Evolutionary conservation across 2,329 filamentous ascomycete species (phyloP).

Genomic region (Aquanectria penicillioides): DNA sequence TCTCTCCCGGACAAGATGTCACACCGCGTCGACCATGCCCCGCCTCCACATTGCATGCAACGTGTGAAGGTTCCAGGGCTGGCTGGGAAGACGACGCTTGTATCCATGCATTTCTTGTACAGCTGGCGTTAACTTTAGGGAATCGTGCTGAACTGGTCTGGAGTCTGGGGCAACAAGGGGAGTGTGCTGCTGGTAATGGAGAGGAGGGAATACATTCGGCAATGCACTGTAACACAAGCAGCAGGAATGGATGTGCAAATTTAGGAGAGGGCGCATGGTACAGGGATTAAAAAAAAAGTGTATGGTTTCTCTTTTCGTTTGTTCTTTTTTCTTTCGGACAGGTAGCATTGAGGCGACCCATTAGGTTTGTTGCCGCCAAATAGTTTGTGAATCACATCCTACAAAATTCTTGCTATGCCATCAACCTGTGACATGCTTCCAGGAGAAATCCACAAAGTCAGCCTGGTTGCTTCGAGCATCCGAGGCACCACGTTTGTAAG

Average conservation of each 20-base stretch:
- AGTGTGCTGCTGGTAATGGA: conserved; percentile 28
- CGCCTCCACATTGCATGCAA: conserved; percentile 13
- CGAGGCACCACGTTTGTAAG: no score
- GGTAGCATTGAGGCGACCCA: conserved; percentile 6
- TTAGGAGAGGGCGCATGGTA: conserved; percentile 33
- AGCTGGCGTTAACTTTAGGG: conserved; percentile 28
- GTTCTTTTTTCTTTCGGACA: conserved; percentile 17
- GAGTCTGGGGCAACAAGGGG: conserved; percentile 32
- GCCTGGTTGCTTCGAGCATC: no score
- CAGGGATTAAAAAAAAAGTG: conserved; percentile 28
- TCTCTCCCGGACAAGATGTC: conserved; percentile 21
- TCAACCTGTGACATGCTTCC: not conserved
- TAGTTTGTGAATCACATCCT: conserved; percentile 7
- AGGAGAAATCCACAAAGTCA: not conserved
- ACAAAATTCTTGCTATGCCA: conserved; percentile 8
- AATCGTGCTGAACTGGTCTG: conserved; percentile 27
- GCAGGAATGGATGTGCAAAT: conserved; percentile 18
- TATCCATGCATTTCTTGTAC: conserved; percentile 21
- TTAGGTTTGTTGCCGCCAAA: conserved; percentile 10
- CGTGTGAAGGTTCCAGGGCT: conserved; percentile 7
- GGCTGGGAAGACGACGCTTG: conserved; percentile 4
- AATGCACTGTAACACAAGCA: conserved; percentile 23
- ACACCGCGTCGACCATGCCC: conserved; percentile 24
- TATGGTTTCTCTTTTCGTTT: conserved; percentile 17
- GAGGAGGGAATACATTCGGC: conserved; percentile 20